Conservation (phyloP, 257 asterid species). For the Primulina tabacum region DNA sequence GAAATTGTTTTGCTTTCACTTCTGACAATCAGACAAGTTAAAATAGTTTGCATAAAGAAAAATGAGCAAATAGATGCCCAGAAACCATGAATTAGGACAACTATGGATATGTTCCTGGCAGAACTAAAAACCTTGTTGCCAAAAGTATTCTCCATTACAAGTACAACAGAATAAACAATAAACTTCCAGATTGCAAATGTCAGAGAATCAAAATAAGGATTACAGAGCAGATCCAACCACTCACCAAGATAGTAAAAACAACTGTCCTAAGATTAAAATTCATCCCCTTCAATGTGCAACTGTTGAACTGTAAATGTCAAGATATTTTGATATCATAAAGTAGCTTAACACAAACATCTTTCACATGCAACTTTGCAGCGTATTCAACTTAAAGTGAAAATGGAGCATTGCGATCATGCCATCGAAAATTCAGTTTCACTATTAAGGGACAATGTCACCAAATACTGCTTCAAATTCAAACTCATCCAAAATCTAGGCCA, state of each 20-base stretch:
- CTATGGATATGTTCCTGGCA: neutral
- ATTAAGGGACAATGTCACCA: neutral
- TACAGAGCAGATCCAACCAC: neutral
- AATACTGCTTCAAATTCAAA: neutral
- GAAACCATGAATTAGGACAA: neutral
- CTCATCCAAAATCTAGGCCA: neutral
- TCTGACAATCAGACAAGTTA: neutral
- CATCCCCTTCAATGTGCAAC: neutral
- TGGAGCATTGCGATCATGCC: neutral
- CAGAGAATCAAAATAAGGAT: neutral
- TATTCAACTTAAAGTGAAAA: neutral
- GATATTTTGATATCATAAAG: neutral
- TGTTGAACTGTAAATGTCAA: neutral
- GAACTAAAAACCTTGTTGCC: neutral
- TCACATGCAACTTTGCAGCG: neutral
- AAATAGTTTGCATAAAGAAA: neutral
- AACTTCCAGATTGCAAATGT: neutral
- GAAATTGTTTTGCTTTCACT: neutral
- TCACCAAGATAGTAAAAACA: neutral
- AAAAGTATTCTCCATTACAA: neutral
- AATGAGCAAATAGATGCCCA: neutral
- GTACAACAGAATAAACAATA: neutral
- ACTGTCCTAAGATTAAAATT: neutral
- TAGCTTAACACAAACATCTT: neutral
- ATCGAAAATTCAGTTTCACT: neutral